Base-by-base conservation (phyloP, 352 stramenopile species). In the Phytopythium vexans region DNA sequence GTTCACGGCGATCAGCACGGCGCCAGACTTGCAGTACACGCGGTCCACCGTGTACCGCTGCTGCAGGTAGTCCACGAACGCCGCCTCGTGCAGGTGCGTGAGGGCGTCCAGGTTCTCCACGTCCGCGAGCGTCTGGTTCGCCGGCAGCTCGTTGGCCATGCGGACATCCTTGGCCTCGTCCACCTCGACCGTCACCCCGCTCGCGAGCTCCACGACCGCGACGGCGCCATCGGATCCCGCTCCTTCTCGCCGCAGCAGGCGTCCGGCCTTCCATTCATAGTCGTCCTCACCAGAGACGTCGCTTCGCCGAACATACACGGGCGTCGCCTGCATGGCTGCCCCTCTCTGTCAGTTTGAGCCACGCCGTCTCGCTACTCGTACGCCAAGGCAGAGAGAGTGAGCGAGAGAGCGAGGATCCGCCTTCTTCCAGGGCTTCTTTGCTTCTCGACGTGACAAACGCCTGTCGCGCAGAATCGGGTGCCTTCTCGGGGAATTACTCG, bases 1-100 rank as follows among this genome's bases (percentile, higher is more conserved):
- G 54, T 94, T 94, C 44, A 92, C 77, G 11, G 83, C 82, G 36
- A 94, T 86, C 4, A 92, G 66, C 44, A 94, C 69, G 1, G 72
- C 72, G 16, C 80, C 80, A 3, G 82, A 88, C 39, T 74, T 68
- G 57, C 78, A 89, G 56, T 94, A 94, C 16, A 94, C 77, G 35
- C 90, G 63, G 53, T 92, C 76, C 11, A 84, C 64, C 15, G 59
- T 53, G 41, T 89, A 94, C 0, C 84, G 84, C 56, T 89, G 70
- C 36, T 81, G 68, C 48, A 94, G 64, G 54, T 88, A 91, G 45
- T 91, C 78, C 21, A 94, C 77, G 43, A 94, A 88, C 1, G 78
- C 81, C 31, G 85, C 73, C 50, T 92, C 85, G 48, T 94, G 78
- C 53, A 92, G 64, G 50, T 94, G 84, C 8, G 74, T 86, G 36